phyloP scores from a whole-genome alignment of 164 flowering plant genomes.

The Vitis labrusca region DNA sequence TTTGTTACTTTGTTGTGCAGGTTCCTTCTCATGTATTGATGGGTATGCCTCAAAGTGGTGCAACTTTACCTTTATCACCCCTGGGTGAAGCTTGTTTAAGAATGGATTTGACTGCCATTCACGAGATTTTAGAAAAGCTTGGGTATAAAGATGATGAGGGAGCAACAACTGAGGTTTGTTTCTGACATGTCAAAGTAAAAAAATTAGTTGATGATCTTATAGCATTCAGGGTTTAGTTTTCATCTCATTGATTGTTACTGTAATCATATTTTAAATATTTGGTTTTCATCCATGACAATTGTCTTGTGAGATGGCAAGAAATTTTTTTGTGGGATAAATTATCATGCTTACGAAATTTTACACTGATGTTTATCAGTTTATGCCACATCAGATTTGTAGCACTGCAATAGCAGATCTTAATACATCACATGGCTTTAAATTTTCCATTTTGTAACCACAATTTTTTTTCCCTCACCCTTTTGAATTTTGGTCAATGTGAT shows the following conservation, averaged over 20 bases:
- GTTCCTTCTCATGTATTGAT: slow-evolving; percentile 51
- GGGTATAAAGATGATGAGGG: slow-evolving; percentile 97
- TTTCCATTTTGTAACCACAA: background rate
- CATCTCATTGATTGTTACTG: background rate
- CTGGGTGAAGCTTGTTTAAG: slow-evolving; percentile 87
- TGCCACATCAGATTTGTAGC: background rate
- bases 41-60: slow-evolving; percentile 39
- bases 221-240: background rate
- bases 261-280: background rate
- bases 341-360: background rate
- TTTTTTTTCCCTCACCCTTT: background rate
- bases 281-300: background rate
- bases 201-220: background rate
- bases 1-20: slow-evolving; percentile 31
- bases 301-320: too few relatives aligned
- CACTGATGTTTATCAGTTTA: background rate
- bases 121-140: slow-evolving; percentile 73
- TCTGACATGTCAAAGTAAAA: background rate
- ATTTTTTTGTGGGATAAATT: too few relatives aligned
- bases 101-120: slow-evolving; percentile 84
- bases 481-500: background rate
- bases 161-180: slow-evolving; percentile 78
- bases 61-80: slow-evolving; percentile 56
- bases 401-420: background rate
- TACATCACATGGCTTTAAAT: background rate